Evolutionary conservation across 2,329 filamentous ascomycete genomes (phyloP).

Genomic region (Ophiostoma sp.): DNA sequence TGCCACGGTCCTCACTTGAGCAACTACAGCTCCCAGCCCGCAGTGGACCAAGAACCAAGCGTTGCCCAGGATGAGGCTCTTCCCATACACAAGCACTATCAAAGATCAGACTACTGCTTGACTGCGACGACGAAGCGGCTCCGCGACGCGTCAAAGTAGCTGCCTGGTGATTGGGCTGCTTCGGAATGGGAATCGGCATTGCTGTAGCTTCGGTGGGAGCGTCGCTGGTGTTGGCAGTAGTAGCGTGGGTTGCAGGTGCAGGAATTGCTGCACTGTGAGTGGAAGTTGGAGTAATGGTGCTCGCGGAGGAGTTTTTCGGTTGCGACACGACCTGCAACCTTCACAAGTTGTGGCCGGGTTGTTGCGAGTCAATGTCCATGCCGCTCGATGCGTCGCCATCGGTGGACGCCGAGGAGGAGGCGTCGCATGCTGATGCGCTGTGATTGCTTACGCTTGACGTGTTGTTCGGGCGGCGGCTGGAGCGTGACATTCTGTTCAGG

Average conservation of each 20-base stretch:
- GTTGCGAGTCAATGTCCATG: constrained; percentile 37
- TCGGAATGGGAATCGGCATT: neutral
- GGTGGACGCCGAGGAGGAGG: constrained; percentile 18
- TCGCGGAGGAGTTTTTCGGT: constrained; percentile 36
- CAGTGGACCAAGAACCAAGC: constrained; percentile 36
- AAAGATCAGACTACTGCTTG: neutral
- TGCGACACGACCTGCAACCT: constrained; percentile 58
- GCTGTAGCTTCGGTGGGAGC: constrained; percentile 30
- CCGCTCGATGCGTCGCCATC: constrained; percentile 43
- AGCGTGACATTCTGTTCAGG: constrained; percentile 54
- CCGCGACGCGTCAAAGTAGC: neutral
- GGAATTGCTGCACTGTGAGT: constrained; percentile 32
- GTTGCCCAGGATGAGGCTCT: constrained; percentile 50
- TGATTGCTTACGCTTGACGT: constrained; percentile 46
- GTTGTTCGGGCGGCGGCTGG: constrained; percentile 45
- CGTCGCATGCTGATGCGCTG: constrained; percentile 36
- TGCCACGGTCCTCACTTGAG: neutral
- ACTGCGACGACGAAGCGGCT: neutral
- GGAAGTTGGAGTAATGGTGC: constrained; percentile 35
- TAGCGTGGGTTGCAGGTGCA: constrained; percentile 1
- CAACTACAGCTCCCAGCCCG: constrained; percentile 13
- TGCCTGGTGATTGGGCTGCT: neutral
- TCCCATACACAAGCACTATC: constrained; percentile 40
- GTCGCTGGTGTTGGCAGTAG: constrained; percentile 29
- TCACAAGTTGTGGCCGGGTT: constrained; percentile 48